Base-by-base conservation (phyloP, 2,329 filamentous ascomycete genomes). In the Metarhizium album region DNA sequence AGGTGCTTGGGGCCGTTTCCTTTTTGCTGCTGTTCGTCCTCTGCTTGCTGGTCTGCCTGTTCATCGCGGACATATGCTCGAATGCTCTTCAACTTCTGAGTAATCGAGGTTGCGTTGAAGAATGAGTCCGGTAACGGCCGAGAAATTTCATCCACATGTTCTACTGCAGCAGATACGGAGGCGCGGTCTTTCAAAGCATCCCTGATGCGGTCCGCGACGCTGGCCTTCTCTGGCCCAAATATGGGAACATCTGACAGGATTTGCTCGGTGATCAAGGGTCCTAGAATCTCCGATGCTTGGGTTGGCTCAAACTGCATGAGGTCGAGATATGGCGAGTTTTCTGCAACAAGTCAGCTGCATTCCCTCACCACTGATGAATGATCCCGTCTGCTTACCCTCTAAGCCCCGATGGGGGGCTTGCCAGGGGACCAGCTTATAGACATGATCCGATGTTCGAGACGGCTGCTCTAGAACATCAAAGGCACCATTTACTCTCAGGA, bases 401-500 rank as follows among this genome's bases (percentile, higher is more conserved):
- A 80, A 59, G 1, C 78, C 79, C 22, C 79, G 73, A 59, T 82
- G 73, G 2, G 80, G 79, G 4, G 77, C 62, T 55, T 76, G 70
- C 81, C 81, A 84, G 0, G 80, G 78, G 14, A 82, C 69, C 54
- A 84, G 65, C 55, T 82, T 79, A 54, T 75, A 82, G 11, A 81
- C 66, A 50, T 83, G 79, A 46, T 77, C 73, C 2, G 76, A 72
- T 2, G 78, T 78, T 52, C 73, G 72, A 1, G 79, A 77, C 4
- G 82, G 79, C 58, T 79, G 78, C 55, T 83, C 76, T 24, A 84
- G 62, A 18, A 85, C 79, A 29, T 82, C 79, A 59, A 83, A 80
- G 14, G 68, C 70, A 18, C 81, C 80, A 54, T 76, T 83, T 33
- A 78, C 78, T 24, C 80, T 73, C 24, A 84, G 63, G 2, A 80